Evolutionary conservation across 208 protist species (phyloP), one percentile per base, ranked within the genome.

Genomic region (Naegleria lovaniensis): DNA sequence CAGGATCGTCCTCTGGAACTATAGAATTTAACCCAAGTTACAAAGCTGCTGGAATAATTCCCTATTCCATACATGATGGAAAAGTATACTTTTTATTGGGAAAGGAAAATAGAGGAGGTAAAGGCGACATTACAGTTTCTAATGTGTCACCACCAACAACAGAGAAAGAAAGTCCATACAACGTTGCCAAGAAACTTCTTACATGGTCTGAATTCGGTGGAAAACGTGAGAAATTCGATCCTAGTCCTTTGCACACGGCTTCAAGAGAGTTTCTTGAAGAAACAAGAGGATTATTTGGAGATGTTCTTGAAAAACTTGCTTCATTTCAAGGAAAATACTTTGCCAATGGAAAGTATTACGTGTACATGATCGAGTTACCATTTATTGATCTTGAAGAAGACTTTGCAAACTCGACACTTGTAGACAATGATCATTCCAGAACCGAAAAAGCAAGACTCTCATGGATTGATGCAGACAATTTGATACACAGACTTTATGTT

Each of bases 141-240:
- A 33, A 39, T 84, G 16, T 29, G 41, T 33, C 15, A 29, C 38
- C 39, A 33, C 39, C 7, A 16, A 84, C 33, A 16, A 84, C 33
- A 38, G 33, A 40, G 38, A 84, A 41, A 33, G 76, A 29, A 29
- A 79, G 67, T 36, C 83, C 83, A 25, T 85, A 85, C 38, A 43
- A 40, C 1, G 25, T 85, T 51, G 33, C 39, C 6, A n/a, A 58
- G 16, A 25, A 39, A n/a, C 55, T 48, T 36, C 5, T 22, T 1
- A 58, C 85, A 29, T 88, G 85, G 85, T 58, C 41, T 22, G 85
- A 88, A 58, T 88, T 88, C 36, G 85, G 85, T 39, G 85, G 85
- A 51, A 88, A 88, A n/a, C 51, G n/a, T 16, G 43, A 58, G 5
- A 51, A 39, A 36, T 33, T 43, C 16, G 85, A 88, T 38, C 6